Base-by-base conservation (phyloP, 2,329 filamentous ascomycete species). In the Dothistroma septosporum region DNA sequence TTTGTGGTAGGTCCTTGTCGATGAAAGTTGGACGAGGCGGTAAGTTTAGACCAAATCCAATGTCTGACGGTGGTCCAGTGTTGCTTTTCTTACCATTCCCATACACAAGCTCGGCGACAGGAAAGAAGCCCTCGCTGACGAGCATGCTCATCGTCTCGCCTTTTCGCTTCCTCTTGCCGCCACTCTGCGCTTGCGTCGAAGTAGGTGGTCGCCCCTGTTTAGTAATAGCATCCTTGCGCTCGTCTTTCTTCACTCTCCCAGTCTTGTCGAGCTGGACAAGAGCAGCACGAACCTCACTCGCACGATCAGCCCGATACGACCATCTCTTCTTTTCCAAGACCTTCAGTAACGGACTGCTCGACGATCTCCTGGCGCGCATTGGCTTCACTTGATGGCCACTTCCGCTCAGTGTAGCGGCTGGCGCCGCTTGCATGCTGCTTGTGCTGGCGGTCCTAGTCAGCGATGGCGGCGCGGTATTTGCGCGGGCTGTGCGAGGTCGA, bases 81-180 rank as follows among this genome's bases (percentile, higher is more conserved):
- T 58, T 52, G 19, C 54, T 44, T 19, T 57, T 59, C 41, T 49
- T 47, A 2, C 28, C 16, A 12, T 57, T 59, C 14, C 60, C 60
- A 44, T 61, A 58, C 12, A 60, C 53, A 28, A 64, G 53, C 19
- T 65, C 60, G 16, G 63, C 48, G 1, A 60, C 55, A 2, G 65
- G 64, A 50, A 71, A 72, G 61, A 73, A 71, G 16, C 69, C 69
- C n/a, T 64, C 61, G 16, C 70, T 67, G 5, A 72, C 58, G 4
- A 72, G 62, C 70, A 71, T 71, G 50, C 69, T 71, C 68, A 72
- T 69, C 4, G 69, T 71, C 60, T 70, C 66, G 44, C 69, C 69
- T 37, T 68, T 67, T 14, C 52, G 61, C 24, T 56, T 60, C n/a
- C 61, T 60, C 48, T 57, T 67, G 46, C 58, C 41, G 11, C 52